Conservation (phyloP, 2,329 filamentous ascomycete species). For the Fusarium sp. region DNA sequence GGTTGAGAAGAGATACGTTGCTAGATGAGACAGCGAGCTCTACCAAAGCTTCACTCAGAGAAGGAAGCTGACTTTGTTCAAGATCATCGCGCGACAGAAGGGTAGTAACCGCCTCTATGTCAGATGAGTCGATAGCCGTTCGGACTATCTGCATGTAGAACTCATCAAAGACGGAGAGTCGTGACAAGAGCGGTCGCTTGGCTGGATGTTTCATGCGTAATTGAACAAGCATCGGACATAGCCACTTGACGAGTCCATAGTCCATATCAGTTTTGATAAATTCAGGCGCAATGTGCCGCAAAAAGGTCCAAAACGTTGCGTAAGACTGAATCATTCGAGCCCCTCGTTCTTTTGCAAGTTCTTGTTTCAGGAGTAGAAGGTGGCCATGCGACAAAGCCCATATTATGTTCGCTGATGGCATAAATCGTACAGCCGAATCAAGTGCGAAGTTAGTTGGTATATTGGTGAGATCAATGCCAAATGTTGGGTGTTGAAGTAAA, state of each 20-base stretch:
- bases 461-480: not conserved
- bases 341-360: not conserved
- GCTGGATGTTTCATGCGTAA: not conserved
- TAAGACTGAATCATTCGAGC: not conserved
- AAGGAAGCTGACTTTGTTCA: not conserved
- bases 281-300: not conserved
- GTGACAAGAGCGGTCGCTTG: not conserved
- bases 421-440: not conserved
- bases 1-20: not conserved
- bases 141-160: rapidly evolving
- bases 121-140: not conserved
- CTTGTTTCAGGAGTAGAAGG: not conserved
- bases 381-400: not conserved
- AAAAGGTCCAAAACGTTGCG: not conserved
- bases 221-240: not conserved
- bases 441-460: not conserved
- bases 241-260: not conserved
- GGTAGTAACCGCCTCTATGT: not conserved
- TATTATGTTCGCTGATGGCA: not conserved
- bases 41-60: not conserved
- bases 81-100: not conserved
- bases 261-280: not conserved
- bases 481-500: not conserved
- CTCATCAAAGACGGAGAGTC: not conserved
- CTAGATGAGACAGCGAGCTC: not conserved